phyloP scores from a whole-genome alignment of 2,329 filamentous ascomycete genomes.

The Allantophomopsis cytisporea region DNA sequence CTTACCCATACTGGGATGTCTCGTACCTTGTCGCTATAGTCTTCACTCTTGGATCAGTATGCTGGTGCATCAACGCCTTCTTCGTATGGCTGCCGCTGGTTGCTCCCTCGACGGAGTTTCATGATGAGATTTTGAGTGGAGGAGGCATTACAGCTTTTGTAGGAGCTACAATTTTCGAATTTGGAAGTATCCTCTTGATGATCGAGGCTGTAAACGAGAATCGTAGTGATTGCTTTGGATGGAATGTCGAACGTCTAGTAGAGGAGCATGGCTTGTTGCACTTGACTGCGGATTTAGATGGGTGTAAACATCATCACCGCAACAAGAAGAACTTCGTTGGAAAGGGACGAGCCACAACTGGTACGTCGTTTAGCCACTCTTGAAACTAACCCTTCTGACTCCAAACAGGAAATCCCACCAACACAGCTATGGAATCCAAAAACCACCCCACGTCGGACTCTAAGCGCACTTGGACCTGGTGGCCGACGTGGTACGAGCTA shows the following conservation, averaged over 20 bases:
- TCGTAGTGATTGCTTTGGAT: constrained; percentile 51
- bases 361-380: constrained; percentile 2
- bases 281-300: constrained; percentile 7
- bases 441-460: constrained; percentile 5
- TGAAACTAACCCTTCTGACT: constrained; percentile 2
- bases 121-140: constrained; percentile 33
- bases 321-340: constrained; percentile 23
- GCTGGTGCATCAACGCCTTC: constrained; percentile 47
- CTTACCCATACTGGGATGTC: constrained; percentile 40
- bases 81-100: constrained; percentile 49
- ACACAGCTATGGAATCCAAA: constrained; percentile 6
- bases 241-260: constrained; percentile 43
- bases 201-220: constrained; percentile 59
- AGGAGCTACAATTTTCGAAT: constrained; percentile 54
- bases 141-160: constrained; percentile 51
- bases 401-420: constrained; percentile 3
- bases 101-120: constrained; percentile 36
- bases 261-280: constrained; percentile 14
- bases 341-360: constrained; percentile 10
- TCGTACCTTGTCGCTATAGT: constrained; percentile 38
- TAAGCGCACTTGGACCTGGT: constrained; percentile 39
- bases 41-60: constrained; percentile 37
- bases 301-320: constrained; percentile 26
- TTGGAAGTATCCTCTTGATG: constrained; percentile 48
- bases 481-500: constrained; percentile 40